Base-by-base conservation (phyloP, 1,284 basidiomycete genomes). In the Puccinia coronata region DNA sequence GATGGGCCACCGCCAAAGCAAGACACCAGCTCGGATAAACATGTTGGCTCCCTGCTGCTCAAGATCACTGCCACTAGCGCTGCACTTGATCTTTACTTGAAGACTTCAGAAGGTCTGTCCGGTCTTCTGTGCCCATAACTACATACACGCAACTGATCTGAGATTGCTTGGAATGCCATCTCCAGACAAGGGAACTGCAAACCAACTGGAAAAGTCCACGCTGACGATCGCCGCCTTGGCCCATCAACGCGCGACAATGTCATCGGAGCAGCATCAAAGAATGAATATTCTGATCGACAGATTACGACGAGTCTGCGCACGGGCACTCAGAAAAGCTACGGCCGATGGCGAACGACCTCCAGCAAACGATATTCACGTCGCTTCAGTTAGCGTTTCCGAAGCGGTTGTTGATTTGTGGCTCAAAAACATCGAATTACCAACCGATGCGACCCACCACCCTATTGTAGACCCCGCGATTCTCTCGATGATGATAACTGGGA, bases 401-500 rank as follows among this genome's bases (percentile, higher is more conserved):
- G 47, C 69, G 18, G 72, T 80, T 34, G 31, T 72, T 9, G 78
- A 80, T 59, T 31, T 72, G 20, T 80, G 78, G 78, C 20, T 53
- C 53, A 70, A 80, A 31, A 53, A 80, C 20, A 51, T 80, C n/a
- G 53, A 59, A 57, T 55, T 41, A 51, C 39, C 23, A 39, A 28
- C 61, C 16, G 39, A 61, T 31, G 59, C 43, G 6, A 36, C 23
- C 34, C 34, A 25, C 41, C 20, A 41, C 25, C 53, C 41, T 20
- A 28, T 41, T 43, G 20, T 39, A 25, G 69, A 80, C 49, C 47
- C 65, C 1, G 41, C 67, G 12, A 70, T 70, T 2, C 67, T 59
- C 28, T 72, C 51, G 9, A 80, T 72, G 67, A 80, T 71, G 78
- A 49, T 81, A n/a, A 63, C 70, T 25, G 71, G 71, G 8, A 51